phyloP scores from a whole-genome alignment of 352 stramenopile genomes.

The Globisporangium spinosum region DNA sequence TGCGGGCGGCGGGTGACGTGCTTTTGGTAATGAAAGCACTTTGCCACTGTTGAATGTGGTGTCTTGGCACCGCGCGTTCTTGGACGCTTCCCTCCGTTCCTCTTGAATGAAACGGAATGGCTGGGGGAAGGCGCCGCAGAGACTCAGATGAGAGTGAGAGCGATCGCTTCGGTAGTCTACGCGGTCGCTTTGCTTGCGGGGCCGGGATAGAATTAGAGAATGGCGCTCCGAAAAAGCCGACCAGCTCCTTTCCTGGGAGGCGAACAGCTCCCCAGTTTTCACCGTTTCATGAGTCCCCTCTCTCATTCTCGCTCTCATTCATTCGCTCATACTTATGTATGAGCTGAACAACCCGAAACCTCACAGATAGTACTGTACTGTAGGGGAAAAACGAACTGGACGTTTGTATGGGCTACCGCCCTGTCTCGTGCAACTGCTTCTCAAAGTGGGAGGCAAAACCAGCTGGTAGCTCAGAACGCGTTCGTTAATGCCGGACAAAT shows the following conservation, averaged over 20 bases:
- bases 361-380: background rate
- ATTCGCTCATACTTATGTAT: background rate
- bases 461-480: constrained; percentile 10
- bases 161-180: constrained; percentile 6
- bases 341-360: background rate
- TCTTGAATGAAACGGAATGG: constrained; percentile 13
- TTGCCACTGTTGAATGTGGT: constrained; percentile 11
- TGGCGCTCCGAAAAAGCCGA: background rate
- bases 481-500: background rate
- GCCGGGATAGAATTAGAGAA: constrained; percentile 12
- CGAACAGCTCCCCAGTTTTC: background rate
- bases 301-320: background rate
- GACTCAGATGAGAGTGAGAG: background rate
- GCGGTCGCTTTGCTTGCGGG: constrained; percentile 7
- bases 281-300: background rate
- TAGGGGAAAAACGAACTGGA: background rate
- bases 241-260: background rate
- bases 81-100: constrained; percentile 10
- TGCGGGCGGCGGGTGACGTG: background rate
- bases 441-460: background rate
- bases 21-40: background rate
- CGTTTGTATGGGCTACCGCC: background rate
- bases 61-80: constrained; percentile 6
- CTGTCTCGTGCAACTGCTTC: background rate
- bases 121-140: constrained; percentile 6